A percentile compares a stretch with the other conserved stretches of the same genome.
Conservation (phyloP, 2,329 filamentous ascomycete genomes). For the Aureobasidium musti region DNA sequence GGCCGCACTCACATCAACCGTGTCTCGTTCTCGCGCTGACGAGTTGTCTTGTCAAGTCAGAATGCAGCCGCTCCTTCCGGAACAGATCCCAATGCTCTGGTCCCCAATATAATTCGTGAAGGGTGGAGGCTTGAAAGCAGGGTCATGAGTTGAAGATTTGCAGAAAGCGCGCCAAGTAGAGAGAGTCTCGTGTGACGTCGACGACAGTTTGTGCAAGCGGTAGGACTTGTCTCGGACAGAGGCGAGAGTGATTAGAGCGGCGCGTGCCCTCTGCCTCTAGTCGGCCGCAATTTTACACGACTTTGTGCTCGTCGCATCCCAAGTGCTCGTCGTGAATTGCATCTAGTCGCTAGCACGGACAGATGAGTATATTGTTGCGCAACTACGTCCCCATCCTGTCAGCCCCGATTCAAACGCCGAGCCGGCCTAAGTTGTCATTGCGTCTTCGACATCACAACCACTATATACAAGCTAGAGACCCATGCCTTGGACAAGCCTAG, state of each 20-base stretch:
- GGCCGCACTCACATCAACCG: not conserved
- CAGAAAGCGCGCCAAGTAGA: conserved; percentile 7
- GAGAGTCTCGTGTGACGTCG: conserved; percentile 7
- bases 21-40: not conserved
- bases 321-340: not conserved
- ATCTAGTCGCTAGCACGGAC: conserved; percentile 17
- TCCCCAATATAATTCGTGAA: not conserved
- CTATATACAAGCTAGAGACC: conserved; percentile 11
- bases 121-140: not conserved
- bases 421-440: conserved; percentile 6
- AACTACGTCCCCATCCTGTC: conserved; percentile 11
- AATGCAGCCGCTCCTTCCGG: too few relatives aligned
- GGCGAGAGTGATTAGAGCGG: not conserved
- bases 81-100: not conserved
- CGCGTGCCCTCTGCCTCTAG: not conserved
- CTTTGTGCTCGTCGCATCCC: not conserved
- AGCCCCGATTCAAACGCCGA: conserved; percentile 19
- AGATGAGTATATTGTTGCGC: conserved; percentile 16
- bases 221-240: not conserved
- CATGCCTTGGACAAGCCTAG: not conserved
- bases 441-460: not conserved
- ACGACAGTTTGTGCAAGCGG: not conserved
- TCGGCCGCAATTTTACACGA: conserved; percentile 15
- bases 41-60: too few relatives aligned
- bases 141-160: not conserved